These are phyloP conservation scores for Neoboletus magnificus DNA, from an alignment of 768 basidiomycete species.

Conservation along the genomic window DNA sequence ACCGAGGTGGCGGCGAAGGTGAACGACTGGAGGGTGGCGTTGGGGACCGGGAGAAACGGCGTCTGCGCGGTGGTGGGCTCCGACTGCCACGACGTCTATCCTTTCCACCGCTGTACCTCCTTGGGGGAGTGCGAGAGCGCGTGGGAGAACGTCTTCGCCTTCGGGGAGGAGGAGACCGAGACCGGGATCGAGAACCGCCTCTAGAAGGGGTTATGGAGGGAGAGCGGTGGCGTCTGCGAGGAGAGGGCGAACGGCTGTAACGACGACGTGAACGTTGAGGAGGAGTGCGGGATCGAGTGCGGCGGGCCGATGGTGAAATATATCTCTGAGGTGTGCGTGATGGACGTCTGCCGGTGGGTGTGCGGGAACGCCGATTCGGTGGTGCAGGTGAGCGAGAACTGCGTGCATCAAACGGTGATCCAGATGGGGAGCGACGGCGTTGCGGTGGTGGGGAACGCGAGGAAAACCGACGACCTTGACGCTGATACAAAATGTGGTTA, in stretches of 20 bases:
- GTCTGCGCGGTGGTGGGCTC: constrained; percentile 35
- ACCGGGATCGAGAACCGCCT: constrained; percentile 39
- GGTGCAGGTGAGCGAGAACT: constrained; percentile 40
- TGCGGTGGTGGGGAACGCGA: constrained; percentile 47
- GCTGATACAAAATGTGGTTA: constrained; percentile 27
- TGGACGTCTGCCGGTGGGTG: constrained; percentile 36
- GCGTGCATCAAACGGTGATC: constrained; percentile 34
- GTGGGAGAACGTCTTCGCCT: constrained; percentile 36
- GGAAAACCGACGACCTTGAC: constrained; percentile 44
- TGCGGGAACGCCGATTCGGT: constrained; percentile 37
- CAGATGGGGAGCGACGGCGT: constrained; percentile 43
- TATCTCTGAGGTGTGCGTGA: constrained; percentile 29
- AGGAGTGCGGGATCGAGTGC: constrained; percentile 37
- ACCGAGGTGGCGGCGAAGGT: constrained; percentile 32
- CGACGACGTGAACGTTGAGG: constrained; percentile 25
- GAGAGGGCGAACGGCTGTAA: constrained; percentile 25
- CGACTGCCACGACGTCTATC: constrained; percentile 30
- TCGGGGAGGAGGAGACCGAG: constrained; percentile 40
- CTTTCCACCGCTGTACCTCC: constrained; percentile 16
- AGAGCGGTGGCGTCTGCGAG: constrained; percentile 30
- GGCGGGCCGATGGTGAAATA: constrained; percentile 36
- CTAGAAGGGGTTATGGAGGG: constrained; percentile 34
- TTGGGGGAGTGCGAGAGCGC: constrained; percentile 30
- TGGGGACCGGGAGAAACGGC: constrained; percentile 45
- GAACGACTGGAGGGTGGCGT: constrained; percentile 49